Percentiles rank a stretch among this genome's conserved stretches.
phyloP scores from a whole-genome alignment of 1,284 basidiomycete genomes.

The Cutaneotrichosporon sp. region DNA sequence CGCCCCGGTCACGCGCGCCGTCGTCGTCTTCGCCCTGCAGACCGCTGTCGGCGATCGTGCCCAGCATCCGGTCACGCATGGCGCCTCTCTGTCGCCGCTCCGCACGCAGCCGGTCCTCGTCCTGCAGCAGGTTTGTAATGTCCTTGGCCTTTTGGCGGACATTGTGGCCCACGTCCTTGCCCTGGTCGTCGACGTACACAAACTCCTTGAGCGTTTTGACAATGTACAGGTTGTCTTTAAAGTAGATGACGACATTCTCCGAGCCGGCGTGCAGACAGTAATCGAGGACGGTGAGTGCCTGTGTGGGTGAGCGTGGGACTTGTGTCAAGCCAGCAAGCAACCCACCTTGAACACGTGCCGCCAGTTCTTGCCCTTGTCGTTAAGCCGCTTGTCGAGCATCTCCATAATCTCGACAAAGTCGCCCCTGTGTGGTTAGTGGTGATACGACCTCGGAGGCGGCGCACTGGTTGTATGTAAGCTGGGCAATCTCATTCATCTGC shows the following conservation, averaged over 20 bases:
- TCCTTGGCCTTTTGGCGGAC: slow-evolving; percentile 99
- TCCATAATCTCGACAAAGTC: slow-evolving; percentile 99
- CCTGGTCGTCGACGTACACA: slow-evolving; percentile 91
- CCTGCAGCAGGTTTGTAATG: slow-evolving; percentile 91
- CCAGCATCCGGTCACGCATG: slow-evolving; percentile 92
- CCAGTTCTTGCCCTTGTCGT: slow-evolving; percentile 99
- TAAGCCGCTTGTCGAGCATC: slow-evolving; percentile 97
- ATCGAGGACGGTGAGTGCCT: slow-evolving; percentile 93
- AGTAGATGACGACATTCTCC: slow-evolving; percentile 98
- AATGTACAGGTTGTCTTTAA: slow-evolving; percentile 94
- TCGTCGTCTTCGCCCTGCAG: slow-evolving; percentile 51
- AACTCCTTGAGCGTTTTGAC: slow-evolving; percentile 99
- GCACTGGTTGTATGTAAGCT: slow-evolving; percentile 95
- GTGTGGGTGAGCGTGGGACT: background rate
- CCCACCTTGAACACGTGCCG: slow-evolving; percentile 95
- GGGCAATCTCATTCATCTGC: slow-evolving; percentile 98
- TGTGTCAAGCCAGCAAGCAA: background rate
- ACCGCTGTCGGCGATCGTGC: slow-evolving; percentile 51
- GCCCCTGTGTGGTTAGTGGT: slow-evolving; percentile 55
- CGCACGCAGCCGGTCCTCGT: slow-evolving; percentile 77
- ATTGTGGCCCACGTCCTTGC: slow-evolving; percentile 96
- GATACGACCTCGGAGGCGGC: slow-evolving; percentile 27
- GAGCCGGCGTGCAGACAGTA: slow-evolving; percentile 95
- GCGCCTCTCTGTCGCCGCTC: slow-evolving; percentile 74
- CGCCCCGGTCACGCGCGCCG: slow-evolving; percentile 21